phyloP scores from a whole-genome alignment of 768 basidiomycete species.

The Paxillus rubicundulus region DNA sequence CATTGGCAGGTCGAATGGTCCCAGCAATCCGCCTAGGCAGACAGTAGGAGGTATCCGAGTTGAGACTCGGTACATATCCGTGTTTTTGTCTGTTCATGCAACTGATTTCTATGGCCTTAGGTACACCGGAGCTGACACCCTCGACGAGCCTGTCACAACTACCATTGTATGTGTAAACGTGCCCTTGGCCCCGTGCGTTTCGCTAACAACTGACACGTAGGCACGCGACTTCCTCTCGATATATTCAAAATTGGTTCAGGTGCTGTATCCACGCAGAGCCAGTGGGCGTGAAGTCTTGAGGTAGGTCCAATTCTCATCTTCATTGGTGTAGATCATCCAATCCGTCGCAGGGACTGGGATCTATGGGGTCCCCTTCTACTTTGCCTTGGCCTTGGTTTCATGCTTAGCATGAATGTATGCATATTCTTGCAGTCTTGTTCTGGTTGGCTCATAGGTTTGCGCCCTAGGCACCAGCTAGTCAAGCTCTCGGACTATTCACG shows the following conservation, averaged over 20 bases:
- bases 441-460: neutral
- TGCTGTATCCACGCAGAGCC: conserved; percentile 80
- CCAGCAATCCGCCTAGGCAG: conserved; percentile 49
- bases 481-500: conserved; percentile 88
- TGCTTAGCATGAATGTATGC: conserved; percentile 80
- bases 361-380: conserved; percentile 93
- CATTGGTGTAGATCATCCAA: conserved; percentile 2
- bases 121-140: conserved; percentile 80
- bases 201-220: conserved; percentile 40
- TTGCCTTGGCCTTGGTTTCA: conserved; percentile 74
- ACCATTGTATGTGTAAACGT: conserved; percentile 70
- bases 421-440: neutral
- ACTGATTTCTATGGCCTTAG: conserved; percentile 24
- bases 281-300: conserved; percentile 76
- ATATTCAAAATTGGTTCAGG: conserved; percentile 90
- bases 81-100: neutral
- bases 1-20: conserved; percentile 54
- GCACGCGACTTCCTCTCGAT: conserved; percentile 87
- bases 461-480: conserved; percentile 72
- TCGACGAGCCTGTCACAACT: conserved; percentile 86
- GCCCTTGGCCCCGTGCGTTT: conserved; percentile 1
- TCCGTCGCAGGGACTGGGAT: conserved; percentile 81
- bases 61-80: conserved; percentile 70
- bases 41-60: conserved; percentile 83
- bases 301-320: conserved; percentile 38